phyloP scores from a whole-genome alignment of 306 rosid species.

The Macrotyloma uniflorum region DNA sequence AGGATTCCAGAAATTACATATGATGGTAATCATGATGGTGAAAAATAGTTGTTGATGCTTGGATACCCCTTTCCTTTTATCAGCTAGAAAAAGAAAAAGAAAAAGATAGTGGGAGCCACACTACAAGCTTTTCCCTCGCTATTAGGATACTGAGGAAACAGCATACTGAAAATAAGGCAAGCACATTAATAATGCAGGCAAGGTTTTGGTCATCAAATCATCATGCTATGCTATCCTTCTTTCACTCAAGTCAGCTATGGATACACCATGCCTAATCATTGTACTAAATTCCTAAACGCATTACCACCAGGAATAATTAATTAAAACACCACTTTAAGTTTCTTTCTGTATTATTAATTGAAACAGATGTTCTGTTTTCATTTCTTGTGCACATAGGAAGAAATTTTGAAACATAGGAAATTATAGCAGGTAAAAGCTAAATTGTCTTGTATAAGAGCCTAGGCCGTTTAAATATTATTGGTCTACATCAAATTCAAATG shows the following conservation, averaged over 20 bases:
- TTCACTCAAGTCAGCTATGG: constrained; percentile 33
- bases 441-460: no score
- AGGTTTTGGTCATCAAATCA: constrained; percentile 33
- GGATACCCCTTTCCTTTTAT: constrained; percentile 23
- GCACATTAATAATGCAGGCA: constrained; percentile 34
- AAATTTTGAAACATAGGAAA: not conserved
- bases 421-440: not conserved
- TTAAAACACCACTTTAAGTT: not conserved
- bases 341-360: constrained; percentile 8
- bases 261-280: constrained; percentile 41
- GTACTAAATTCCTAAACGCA: constrained; percentile 18
- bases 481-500: constrained; percentile 1
- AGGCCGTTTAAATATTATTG: not conserved
- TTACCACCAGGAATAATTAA: constrained; percentile 32
- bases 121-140: constrained; percentile 18
- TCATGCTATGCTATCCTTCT: constrained; percentile 31
- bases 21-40: constrained; percentile 32
- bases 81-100: constrained; percentile 34
- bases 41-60: constrained; percentile 32
- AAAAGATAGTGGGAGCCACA: constrained; percentile 30
- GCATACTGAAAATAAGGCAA: constrained; percentile 39
- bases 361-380: not conserved
- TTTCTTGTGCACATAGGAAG: not conserved
- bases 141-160: constrained; percentile 18
- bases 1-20: constrained; percentile 38